These are phyloP conservation scores for Sclerotinia trifoliorum DNA, from an alignment of 2,329 filamentous ascomycete genomes.

Conservation along the genomic window DNA sequence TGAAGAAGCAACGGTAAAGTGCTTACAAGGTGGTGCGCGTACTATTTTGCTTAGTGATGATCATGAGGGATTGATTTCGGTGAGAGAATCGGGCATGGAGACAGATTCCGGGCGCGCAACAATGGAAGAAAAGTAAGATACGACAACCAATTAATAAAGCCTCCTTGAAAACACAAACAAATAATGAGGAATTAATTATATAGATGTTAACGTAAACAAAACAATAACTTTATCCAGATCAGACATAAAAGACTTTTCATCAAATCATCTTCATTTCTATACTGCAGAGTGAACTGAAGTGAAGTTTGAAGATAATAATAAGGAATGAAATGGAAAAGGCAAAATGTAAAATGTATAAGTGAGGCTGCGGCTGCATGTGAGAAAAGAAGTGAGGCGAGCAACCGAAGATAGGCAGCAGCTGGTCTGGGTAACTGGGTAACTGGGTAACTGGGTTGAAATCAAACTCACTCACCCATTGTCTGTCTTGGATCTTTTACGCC, in stretches of 20 bases:
- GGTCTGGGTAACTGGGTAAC: background rate
- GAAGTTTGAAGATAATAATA: background rate
- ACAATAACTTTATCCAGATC: too few relatives aligned
- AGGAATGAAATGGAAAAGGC: background rate
- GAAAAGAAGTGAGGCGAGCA: conserved; percentile 20
- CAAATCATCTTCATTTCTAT: background rate
- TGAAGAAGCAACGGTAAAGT: background rate
- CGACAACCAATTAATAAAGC: background rate
- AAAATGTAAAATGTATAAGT: background rate
- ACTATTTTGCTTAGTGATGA: background rate
- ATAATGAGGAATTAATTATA: background rate
- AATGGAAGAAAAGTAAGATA: background rate
- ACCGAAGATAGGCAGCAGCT: conserved; percentile 5
- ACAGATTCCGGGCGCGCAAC: background rate
- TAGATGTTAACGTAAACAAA: too few relatives aligned
- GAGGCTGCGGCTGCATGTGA: conserved; percentile 9
- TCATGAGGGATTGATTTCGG: conserved; percentile 9
- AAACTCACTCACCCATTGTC: background rate
- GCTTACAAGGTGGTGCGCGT: conserved; percentile 3
- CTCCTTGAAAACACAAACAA: background rate
- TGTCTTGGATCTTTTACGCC: background rate
- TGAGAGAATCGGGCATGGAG: conserved; percentile 20
- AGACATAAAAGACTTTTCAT: background rate
- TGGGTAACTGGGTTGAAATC: background rate
- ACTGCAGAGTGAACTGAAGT: background rate